Evolutionary conservation across 2,329 filamentous ascomycete species (phyloP), one percentile per base, ranked within the genome.

Genomic region (Penicillium aurantiogriseum): DNA sequence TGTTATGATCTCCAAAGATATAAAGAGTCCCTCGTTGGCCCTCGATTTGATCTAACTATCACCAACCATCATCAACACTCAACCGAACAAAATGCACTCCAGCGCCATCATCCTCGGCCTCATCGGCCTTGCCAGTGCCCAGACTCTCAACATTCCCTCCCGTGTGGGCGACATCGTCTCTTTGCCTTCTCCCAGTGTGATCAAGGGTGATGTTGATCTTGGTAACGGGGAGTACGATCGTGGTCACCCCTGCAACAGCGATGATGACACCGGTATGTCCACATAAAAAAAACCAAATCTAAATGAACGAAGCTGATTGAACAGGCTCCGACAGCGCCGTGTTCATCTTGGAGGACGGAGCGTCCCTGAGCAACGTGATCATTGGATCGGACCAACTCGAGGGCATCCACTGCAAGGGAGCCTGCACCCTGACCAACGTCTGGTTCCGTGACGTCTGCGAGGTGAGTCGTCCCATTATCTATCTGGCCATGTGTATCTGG

Each of bases 401-500:
- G 62, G 79, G 79, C 38, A 73, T 81, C 7, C 78, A 81, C 70
- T 81, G 79, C 61, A 67, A 74, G 42, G 79, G 79, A 13, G 59
- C 70, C 3, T 80, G 79, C 67, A 79, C 70, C 1, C 56, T 80
- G 3, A 72, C 74, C 63, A 77, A 76, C 31, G 79, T 82, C 49
- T 81, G 78, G 76, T 83, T 80, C 64, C 75, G 77, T 45, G 76
- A 78, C 31, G 77, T 81, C 40, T 81, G 79, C 43, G 78, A 80
- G 60, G 77, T 56, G 6, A 52, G 54, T 52, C 27, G 42, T 40
- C 3, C 4, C 21, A 31, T 33, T 33, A 1, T 11, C 17, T 8
- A 19, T 10, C 17, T 19, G 8, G 17, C n/a, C n/a, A 46, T 40
- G 8, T 7, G 8, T 19, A 19, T 46, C 10, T 42, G 4, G 2